phyloP scores from a whole-genome alignment of 2,329 filamentous ascomycete genomes.

The Colletotrichum somersetense region DNA sequence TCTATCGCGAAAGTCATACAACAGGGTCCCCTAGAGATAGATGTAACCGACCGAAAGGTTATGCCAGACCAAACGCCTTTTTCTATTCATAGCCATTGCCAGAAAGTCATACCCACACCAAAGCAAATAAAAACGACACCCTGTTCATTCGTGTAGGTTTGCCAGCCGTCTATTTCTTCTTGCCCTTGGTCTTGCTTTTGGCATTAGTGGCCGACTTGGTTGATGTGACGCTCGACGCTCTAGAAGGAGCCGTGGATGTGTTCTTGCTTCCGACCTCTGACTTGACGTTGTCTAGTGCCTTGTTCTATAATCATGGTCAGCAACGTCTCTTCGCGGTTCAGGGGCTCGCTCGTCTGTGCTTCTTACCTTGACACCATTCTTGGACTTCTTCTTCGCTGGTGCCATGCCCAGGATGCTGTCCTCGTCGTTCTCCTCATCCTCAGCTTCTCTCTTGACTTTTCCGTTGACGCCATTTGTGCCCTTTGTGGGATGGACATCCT shows the following conservation, averaged over 20 bases:
- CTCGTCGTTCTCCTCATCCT: constrained; percentile 88
- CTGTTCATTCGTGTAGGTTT: constrained; percentile 20
- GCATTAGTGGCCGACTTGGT: constrained; percentile 66
- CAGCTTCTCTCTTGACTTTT: constrained; percentile 79
- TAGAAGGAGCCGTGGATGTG: constrained; percentile 81
- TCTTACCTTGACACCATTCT: constrained; percentile 87
- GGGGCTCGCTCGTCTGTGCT: constrained; percentile 13
- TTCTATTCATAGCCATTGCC: constrained; percentile 31
- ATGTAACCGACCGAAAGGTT: constrained; percentile 19
- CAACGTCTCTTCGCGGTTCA: constrained; percentile 17
- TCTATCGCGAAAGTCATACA: constrained; percentile 25
- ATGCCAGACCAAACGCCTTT: constrained; percentile 39
- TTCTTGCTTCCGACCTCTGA: constrained; percentile 76
- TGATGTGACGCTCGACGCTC: constrained; percentile 90
- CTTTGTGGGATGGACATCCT: constrained; percentile 70
- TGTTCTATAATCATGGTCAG: constrained; percentile 74
- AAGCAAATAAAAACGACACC: constrained; percentile 6
- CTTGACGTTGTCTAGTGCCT: constrained; percentile 91
- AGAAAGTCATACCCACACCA: constrained; percentile 20
- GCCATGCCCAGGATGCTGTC: constrained; percentile 82
- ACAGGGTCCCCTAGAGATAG: constrained; percentile 2
- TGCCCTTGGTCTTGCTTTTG: constrained; percentile 62
- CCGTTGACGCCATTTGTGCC: constrained; percentile 73
- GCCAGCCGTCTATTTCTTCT: constrained; percentile 60
- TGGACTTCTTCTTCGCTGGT: constrained; percentile 94